Evolutionary conservation across 2,329 filamentous ascomycete genomes (phyloP).

Genomic region (Talaromyces atroroseus): DNA sequence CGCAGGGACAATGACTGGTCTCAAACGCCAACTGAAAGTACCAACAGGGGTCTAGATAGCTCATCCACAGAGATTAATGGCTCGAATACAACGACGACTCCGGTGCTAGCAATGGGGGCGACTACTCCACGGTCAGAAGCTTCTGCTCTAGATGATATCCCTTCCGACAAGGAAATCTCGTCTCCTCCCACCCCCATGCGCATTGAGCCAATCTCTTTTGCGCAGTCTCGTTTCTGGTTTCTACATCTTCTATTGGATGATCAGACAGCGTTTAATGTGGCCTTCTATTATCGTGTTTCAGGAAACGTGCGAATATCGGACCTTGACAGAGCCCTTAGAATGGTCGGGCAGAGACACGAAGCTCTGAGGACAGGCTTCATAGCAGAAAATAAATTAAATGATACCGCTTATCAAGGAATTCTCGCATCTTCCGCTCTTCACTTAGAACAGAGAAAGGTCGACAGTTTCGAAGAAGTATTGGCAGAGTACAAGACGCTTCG

Average conservation of each 20-base stretch:
- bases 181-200: neutral
- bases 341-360: constrained; percentile 23
- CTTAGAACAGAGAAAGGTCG: constrained; percentile 20
- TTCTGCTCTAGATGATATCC: too few species aligned
- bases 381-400: too few species aligned
- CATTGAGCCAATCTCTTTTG: constrained; percentile 27
- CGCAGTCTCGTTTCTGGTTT: constrained; percentile 39
- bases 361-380: constrained; percentile 21
- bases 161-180: too few species aligned
- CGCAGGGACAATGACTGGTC: too few species aligned
- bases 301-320: constrained; percentile 25
- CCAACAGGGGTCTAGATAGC: too few species aligned
- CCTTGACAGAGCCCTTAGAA: constrained; percentile 26
- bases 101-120: too few species aligned
- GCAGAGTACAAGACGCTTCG: constrained; percentile 19
- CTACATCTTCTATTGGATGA: constrained; percentile 15
- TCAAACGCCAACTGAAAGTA: too few species aligned
- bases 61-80: too few species aligned
- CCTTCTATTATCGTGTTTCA: constrained; percentile 20
- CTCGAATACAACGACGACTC: too few species aligned
- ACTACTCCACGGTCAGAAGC: too few species aligned
- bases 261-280: constrained; percentile 32
- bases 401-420: too few species aligned
- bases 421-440: too few species aligned
- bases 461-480: constrained; percentile 17